phyloP scores from a whole-genome alignment of 208 protist genomes.

The Herpetomonas samuelpessoai region DNA sequence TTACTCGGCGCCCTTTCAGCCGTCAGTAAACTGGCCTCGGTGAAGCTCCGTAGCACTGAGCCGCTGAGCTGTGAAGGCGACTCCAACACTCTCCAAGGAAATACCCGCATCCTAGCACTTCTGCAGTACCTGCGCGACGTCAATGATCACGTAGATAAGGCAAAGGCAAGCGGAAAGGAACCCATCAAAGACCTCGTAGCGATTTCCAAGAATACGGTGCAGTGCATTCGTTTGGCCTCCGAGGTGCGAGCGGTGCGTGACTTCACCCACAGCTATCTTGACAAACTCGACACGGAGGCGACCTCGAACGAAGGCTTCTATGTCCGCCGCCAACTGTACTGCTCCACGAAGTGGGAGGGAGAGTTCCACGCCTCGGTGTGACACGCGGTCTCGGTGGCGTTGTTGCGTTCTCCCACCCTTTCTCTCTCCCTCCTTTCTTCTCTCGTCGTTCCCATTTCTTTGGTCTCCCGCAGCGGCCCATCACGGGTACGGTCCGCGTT shows the following conservation, averaged over 20 bases:
- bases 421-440: background rate
- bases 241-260: slow-evolving; percentile 73
- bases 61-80: slow-evolving; percentile 1
- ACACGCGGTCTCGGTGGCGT: background rate
- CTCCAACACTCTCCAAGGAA: no score
- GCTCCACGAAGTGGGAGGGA: slow-evolving; percentile 64
- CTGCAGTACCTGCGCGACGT: slow-evolving; percentile 46
- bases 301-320: slow-evolving; percentile 51
- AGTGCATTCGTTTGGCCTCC: slow-evolving; percentile 67
- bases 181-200: slow-evolving; percentile 43
- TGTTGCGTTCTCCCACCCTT: background rate
- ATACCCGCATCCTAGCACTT: slow-evolving; percentile 33
- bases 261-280: slow-evolving; percentile 51
- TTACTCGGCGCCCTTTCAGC: slow-evolving; percentile 71
- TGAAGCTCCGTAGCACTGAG: slow-evolving; percentile 45
- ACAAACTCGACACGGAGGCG: slow-evolving; percentile 18
- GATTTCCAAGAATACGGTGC: slow-evolving; percentile 74
- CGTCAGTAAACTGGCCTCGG: slow-evolving; percentile 58
- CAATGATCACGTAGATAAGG: slow-evolving; percentile 31
- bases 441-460: background rate
- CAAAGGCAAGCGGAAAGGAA: slow-evolving; percentile 19
- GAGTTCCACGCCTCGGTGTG: slow-evolving; percentile 67
- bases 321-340: slow-evolving; percentile 80
- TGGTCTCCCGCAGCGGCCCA: no score
- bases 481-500: no score